These are phyloP conservation scores for Setomelanomma holmii DNA, from an alignment of 2,329 filamentous ascomycete genomes.

Conservation along the genomic window DNA sequence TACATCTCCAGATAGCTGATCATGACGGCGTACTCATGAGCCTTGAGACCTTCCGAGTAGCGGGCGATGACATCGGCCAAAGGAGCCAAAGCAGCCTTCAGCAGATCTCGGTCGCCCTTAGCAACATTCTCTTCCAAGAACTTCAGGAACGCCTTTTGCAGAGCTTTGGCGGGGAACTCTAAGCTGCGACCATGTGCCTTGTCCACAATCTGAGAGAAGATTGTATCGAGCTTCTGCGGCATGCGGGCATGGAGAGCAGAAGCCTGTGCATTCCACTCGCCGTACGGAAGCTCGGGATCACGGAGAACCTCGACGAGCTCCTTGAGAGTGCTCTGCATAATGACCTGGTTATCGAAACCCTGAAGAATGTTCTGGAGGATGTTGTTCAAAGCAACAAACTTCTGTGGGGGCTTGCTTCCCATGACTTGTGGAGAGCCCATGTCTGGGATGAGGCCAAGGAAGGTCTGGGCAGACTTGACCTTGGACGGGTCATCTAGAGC, in stretches of 20 bases:
- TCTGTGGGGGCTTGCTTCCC: conserved; percentile 90
- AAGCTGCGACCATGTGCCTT: conserved; percentile 76
- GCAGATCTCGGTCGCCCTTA: conserved; percentile 72
- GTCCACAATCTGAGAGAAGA: conserved; percentile 85
- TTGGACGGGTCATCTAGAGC: conserved; percentile 93
- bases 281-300: conserved; percentile 88
- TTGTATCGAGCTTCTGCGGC: conserved; percentile 88
- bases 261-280: conserved; percentile 95
- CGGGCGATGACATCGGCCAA: conserved; percentile 78
- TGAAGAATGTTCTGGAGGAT: conserved; percentile 87
- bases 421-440: conserved; percentile 86
- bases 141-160: conserved; percentile 82
- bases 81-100: conserved; percentile 77
- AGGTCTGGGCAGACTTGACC: conserved; percentile 95
- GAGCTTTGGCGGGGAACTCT: conserved; percentile 91
- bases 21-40: conserved; percentile 86
- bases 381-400: conserved; percentile 77
- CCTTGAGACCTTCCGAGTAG: conserved; percentile 88
- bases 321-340: conserved; percentile 87
- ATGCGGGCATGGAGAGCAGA: conserved; percentile 97
- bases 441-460: conserved; percentile 87
- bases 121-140: conserved; percentile 88
- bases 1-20: conserved; percentile 81
- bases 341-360: conserved; percentile 96
- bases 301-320: conserved; percentile 90